Evolutionary conservation across 2,329 filamentous ascomycete species (phyloP).

Genomic region (Alternaria hordeiaustralica): DNA sequence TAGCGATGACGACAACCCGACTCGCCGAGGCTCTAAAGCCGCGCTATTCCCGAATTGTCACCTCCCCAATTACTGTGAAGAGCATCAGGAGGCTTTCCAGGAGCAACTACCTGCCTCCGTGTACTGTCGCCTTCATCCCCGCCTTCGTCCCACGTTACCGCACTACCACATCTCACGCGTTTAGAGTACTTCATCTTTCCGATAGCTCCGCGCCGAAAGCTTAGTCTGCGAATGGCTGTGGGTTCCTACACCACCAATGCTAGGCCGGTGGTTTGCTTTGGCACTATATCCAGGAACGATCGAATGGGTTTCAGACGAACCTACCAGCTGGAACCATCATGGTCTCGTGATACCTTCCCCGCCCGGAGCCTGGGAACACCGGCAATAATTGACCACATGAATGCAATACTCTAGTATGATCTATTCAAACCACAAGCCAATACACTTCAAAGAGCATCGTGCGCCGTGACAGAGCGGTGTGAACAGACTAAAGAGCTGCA

Average conservation of each 20-base stretch:
- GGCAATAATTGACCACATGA: background rate
- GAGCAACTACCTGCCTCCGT: background rate
- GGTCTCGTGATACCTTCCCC: background rate
- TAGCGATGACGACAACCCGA: constrained; percentile 4
- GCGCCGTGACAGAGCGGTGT: background rate
- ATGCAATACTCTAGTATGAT: background rate
- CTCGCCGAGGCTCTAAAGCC: constrained; percentile 12
- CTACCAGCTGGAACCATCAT: background rate
- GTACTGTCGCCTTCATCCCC: background rate
- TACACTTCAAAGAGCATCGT: background rate
- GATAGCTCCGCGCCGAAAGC: background rate
- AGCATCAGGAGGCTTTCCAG: background rate
- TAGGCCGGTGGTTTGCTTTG: background rate
- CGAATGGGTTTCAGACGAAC: background rate
- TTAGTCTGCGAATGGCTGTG: background rate
- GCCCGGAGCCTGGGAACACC: background rate
- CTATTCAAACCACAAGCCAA: background rate
- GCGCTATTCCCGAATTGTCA: background rate
- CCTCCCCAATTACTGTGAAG: background rate
- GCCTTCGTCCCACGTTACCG: background rate
- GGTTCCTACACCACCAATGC: background rate
- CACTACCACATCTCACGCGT: background rate
- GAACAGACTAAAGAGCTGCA: background rate
- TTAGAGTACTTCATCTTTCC: background rate
- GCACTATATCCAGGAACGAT: background rate